Conservation (phyloP, 1,284 basidiomycete species). For the Sparassis latifolia region DNA sequence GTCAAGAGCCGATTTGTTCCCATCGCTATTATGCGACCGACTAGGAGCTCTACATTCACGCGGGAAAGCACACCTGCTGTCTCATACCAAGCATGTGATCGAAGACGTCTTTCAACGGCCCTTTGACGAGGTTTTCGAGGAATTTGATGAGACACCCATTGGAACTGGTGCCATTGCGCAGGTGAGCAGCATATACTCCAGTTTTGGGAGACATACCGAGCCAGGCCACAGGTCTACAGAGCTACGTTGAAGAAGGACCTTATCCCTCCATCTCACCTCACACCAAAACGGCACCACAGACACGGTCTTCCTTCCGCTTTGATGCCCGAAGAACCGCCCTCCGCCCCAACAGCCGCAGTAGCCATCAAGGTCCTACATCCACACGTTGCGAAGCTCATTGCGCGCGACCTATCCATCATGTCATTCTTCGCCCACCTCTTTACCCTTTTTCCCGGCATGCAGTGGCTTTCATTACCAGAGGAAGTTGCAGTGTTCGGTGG, state of each 20-base stretch:
- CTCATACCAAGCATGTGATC: slow-evolving; percentile 80
- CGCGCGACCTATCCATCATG: slow-evolving; percentile 92
- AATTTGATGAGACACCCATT: slow-evolving; percentile 84
- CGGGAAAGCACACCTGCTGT: slow-evolving; percentile 78
- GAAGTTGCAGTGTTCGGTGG: slow-evolving; percentile 91
- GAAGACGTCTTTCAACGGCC: slow-evolving; percentile 78
- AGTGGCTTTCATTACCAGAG: slow-evolving; percentile 95
- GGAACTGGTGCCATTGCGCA: slow-evolving; percentile 99
- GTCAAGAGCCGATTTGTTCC: slow-evolving; percentile 92
- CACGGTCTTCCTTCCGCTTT: slow-evolving; percentile 48
- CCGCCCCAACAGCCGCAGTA: slow-evolving; percentile 75
- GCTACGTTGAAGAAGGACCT: slow-evolving; percentile 81
- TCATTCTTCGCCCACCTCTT: slow-evolving; percentile 82
- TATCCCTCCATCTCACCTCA: slow-evolving; percentile 75
- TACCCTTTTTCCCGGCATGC: slow-evolving; percentile 84
- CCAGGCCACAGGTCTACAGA: slow-evolving; percentile 64
- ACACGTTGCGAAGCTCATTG: slow-evolving; percentile 73
- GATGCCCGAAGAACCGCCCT: slow-evolving; percentile 53
- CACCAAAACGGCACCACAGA: slow-evolving; percentile 52
- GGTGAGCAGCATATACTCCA: slow-evolving; percentile 37
- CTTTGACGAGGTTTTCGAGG: slow-evolving; percentile 89
- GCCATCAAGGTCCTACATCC: slow-evolving; percentile 98
- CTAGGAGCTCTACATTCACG: slow-evolving; percentile 88
- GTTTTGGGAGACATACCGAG: background rate
- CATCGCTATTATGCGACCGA: slow-evolving; percentile 82